Conservation (phyloP, 768 basidiomycete genomes). For the Neoboletus subvelutipes region DNA sequence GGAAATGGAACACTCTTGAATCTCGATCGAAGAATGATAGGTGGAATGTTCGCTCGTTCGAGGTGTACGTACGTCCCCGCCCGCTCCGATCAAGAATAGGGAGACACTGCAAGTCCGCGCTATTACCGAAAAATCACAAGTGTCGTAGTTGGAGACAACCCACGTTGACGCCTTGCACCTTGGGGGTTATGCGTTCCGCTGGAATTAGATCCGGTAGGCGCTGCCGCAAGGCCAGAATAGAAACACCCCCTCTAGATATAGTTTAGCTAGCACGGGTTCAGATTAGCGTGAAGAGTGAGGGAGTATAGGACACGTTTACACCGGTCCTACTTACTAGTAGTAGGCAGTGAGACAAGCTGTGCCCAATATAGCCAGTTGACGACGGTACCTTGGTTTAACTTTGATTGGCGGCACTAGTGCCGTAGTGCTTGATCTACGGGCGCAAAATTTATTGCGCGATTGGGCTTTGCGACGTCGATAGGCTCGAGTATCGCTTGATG, state of each 20-base stretch:
- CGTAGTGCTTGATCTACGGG: background rate
- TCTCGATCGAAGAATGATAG: background rate
- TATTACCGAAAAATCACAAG: slow-evolving; percentile 8
- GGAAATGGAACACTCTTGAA: background rate
- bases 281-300: background rate
- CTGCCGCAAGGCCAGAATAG: background rate
- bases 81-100: slow-evolving; percentile 9
- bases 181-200: background rate
- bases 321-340: background rate
- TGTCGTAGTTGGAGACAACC: slow-evolving; percentile 3
- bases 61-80: slow-evolving; percentile 2
- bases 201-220: background rate
- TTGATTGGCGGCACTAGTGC: background rate
- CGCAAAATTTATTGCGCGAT: background rate
- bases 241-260: background rate
- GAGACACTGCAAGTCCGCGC: slow-evolving; percentile 5
- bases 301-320: background rate
- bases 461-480: background rate
- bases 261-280: background rate
- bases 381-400: slow-evolving; percentile 4
- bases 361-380: slow-evolving; percentile 1
- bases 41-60: background rate
- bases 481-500: background rate
- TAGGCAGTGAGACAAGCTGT: background rate
- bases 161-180: slow-evolving; percentile 15